Evolutionary conservation across 768 basidiomycete species (phyloP), one percentile per base, ranked within the genome.

Genomic region (Panus rudis): DNA sequence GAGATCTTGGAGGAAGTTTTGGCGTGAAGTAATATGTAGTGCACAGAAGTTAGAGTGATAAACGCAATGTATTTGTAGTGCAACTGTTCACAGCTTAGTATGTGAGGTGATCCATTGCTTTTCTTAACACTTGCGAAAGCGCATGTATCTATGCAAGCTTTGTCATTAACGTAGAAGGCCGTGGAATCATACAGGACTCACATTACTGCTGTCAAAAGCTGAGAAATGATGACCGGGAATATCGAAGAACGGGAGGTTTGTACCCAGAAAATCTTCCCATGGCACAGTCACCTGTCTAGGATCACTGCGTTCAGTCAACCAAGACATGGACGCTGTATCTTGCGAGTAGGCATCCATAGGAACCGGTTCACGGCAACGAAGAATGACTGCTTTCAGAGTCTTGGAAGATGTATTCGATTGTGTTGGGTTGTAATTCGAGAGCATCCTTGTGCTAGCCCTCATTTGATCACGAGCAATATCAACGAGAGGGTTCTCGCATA

Each of bases 221-320:
- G 72, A 58, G 47, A 85, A 84, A 49, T 86, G 84, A 55, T 84
- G 60, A 0, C 84, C 84, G 0, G 81, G 76, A 3, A 85, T 74
- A 47, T 78, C 73, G 31, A 76, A 54, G 2, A 72, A 63, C 28
- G 67, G 64, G 1, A 82, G 44, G 5, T 54, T 23, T 7, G 37
- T 45, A 4, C 64, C 65, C 0, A 69, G 58, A 7, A 79, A 48
- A 0, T 33, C 48, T 41, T 75, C 69, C 82, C 84, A 85, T 17
- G 64, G 72, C 0, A 39, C 46, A 0, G 66, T 62, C 6, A 65
- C 59, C 13, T 55, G 45, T 17, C 50, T 47, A 0, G 56, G 48
- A 23, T 71, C 58, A 14, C 52, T 59, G 11, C 78, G 68, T 42
- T 78, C 66, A 0, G 69, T 57, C 25, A 84, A 65, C 33, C 33